Percentiles rank a stretch among this genome's conserved stretches.
These are phyloP conservation scores for Rhynchosporium secalis DNA, from an alignment of 2,329 filamentous ascomycete genomes.

Conservation along the genomic window DNA sequence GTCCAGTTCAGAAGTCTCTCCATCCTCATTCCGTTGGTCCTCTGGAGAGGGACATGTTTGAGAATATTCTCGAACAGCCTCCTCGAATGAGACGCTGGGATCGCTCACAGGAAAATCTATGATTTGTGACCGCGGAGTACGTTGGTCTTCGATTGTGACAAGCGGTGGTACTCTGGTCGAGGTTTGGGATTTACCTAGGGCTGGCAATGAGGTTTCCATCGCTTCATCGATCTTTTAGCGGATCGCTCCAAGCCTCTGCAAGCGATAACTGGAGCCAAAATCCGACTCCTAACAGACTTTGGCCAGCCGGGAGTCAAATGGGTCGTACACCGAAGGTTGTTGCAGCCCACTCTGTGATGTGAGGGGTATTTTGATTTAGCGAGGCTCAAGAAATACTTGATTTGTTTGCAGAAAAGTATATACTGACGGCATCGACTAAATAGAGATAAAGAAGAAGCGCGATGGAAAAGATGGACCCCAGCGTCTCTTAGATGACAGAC, in stretches of 20 bases:
- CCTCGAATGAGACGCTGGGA: conserved; percentile 2
- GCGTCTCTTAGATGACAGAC: not conserved
- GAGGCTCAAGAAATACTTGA: not conserved
- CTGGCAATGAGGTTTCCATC: conserved; percentile 5
- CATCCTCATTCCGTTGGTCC: not conserved
- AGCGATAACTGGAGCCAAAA: not conserved
- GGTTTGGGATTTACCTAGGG: not conserved
- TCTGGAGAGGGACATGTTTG: conserved; percentile 6
- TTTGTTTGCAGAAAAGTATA: not conserved
- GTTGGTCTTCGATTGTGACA: conserved; percentile 5
- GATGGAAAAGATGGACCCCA: not conserved
- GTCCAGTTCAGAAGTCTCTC: conserved; percentile 6
- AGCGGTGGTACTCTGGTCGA: not conserved
- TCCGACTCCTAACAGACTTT: not conserved
- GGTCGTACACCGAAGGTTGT: not conserved
- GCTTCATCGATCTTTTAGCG: not conserved
- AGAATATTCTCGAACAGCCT: conserved; percentile 13
- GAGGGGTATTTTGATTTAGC: not conserved
- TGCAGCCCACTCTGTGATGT: not conserved
- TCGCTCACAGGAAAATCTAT: not conserved
- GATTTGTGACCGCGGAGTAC: not conserved
- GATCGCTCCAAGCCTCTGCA: not conserved
- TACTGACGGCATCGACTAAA: not conserved
- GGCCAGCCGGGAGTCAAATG: not conserved
- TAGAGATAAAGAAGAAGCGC: not conserved